phyloP scores from a whole-genome alignment of 108 stramenopile species.

The Ochromonas danica region DNA sequence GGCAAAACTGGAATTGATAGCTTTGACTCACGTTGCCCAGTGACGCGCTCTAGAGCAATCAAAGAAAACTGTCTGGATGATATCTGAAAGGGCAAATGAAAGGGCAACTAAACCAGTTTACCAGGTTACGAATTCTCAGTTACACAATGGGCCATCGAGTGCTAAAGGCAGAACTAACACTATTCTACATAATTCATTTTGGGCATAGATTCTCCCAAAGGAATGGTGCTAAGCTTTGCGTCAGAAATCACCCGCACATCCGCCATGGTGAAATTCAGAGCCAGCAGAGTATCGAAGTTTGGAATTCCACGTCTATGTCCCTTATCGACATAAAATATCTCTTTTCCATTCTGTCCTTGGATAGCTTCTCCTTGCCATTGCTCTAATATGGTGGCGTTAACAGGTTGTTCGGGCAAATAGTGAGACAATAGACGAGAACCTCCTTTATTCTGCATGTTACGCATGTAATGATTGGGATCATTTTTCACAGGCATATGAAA shows the following conservation, averaged over 20 bases:
- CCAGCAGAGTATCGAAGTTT: background rate
- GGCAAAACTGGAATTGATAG: too few relatives aligned
- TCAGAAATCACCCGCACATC: constrained; percentile 9
- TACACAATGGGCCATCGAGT: too few relatives aligned
- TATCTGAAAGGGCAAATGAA: too few relatives aligned
- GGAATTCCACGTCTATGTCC: background rate
- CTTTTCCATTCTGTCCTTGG: constrained; percentile 26
- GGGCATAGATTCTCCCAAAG: constrained; percentile 1
- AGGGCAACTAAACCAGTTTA: too few relatives aligned
- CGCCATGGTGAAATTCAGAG: constrained; percentile 8
- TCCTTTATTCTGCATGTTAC: background rate
- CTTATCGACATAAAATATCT: constrained; percentile 9
- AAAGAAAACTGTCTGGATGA: too few relatives aligned
- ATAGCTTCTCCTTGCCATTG: constrained; percentile 6
- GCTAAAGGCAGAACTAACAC: too few relatives aligned
- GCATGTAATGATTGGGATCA: constrained; percentile 30
- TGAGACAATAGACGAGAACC: background rate
- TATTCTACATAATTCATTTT: too few relatives aligned
- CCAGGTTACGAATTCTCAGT: too few relatives aligned
- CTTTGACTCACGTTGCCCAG: too few relatives aligned
- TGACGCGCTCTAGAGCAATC: too few relatives aligned
- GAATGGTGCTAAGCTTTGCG: background rate
- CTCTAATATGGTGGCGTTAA: background rate
- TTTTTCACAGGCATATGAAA: background rate
- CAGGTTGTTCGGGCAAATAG: background rate